Evolutionary conservation across 2,329 filamentous ascomycete genomes (phyloP).

Genomic region (Conoideocrella luteorostrata): DNA sequence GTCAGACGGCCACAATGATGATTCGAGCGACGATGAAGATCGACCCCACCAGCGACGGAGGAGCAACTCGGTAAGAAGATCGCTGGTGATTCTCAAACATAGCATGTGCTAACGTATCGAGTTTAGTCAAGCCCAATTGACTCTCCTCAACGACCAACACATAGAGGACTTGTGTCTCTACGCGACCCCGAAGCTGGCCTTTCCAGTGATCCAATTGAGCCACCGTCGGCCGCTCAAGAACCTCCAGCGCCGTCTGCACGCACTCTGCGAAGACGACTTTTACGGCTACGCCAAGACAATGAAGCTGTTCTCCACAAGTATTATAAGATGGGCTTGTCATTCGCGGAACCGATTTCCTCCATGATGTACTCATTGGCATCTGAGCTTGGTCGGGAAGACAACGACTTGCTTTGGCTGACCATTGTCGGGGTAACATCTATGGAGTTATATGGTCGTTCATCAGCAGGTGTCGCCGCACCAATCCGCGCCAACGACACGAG

Average conservation of each 20-base stretch:
- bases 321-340: conserved; percentile 81
- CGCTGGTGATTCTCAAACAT: neutral
- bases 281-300: conserved; percentile 70
- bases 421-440: conserved; percentile 94
- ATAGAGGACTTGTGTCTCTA: conserved; percentile 53
- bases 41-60: conserved; percentile 73
- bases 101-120: conserved; percentile 1
- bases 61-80: conserved; percentile 70
- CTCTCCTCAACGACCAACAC: conserved; percentile 55
- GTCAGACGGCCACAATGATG: conserved; percentile 64
- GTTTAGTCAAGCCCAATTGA: conserved; percentile 57
- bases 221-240: conserved; percentile 52
- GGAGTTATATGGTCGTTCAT: conserved; percentile 83
- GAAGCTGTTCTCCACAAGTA: conserved; percentile 72
- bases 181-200: conserved; percentile 38
- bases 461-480: conserved; percentile 65
- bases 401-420: conserved; percentile 88
- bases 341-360: conserved; percentile 90
- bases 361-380: conserved; percentile 92
- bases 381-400: conserved; percentile 92
- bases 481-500: conserved; percentile 49
- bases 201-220: conserved; percentile 44
- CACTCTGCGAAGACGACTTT: conserved; percentile 63
- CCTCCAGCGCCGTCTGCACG: conserved; percentile 62
- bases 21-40: conserved; percentile 65